Evolutionary conservation across 2,329 filamentous ascomycete species (phyloP).

Genomic region (Nothomitra cinnamomea): DNA sequence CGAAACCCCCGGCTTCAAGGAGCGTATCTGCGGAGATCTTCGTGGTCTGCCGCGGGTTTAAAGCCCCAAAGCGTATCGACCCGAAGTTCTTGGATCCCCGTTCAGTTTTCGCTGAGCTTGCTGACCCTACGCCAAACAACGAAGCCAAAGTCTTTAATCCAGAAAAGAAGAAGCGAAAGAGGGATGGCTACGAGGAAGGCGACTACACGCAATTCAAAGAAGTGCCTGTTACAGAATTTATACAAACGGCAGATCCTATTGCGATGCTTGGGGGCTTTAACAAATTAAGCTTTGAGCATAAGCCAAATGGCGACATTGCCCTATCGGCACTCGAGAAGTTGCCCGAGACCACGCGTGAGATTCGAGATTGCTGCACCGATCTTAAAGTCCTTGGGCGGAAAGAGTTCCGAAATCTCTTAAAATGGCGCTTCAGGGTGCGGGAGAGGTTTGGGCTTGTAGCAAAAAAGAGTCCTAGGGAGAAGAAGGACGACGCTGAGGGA

Average conservation of each 20-base stretch:
- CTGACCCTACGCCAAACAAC: slow-evolving; percentile 74
- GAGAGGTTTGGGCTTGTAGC: slow-evolving; percentile 77
- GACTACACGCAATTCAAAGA: slow-evolving; percentile 90
- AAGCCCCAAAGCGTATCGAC: slow-evolving; percentile 85
- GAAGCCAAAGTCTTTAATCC: slow-evolving; percentile 98
- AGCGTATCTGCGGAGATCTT: slow-evolving; percentile 98
- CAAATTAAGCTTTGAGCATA: slow-evolving; percentile 64
- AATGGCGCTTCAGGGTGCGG: slow-evolving; percentile 76
- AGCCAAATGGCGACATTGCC: slow-evolving; percentile 68
- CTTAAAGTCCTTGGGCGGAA: slow-evolving; percentile 82
- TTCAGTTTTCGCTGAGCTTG: slow-evolving; percentile 83
- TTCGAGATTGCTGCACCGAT: slow-evolving; percentile 62
- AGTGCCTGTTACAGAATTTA: slow-evolving; percentile 74
- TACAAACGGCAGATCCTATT: slow-evolving; percentile 85
- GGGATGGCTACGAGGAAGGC: slow-evolving; percentile 94
- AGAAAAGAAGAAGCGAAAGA: slow-evolving; percentile 90
- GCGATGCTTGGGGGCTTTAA: slow-evolving; percentile 78
- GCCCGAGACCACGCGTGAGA: slow-evolving; percentile 71
- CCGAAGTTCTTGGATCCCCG: slow-evolving; percentile 81
- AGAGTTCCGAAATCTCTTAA: slow-evolving; percentile 79
- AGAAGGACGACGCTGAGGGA: slow-evolving; percentile 41
- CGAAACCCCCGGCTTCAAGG: slow-evolving; percentile 86
- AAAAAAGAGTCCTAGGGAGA: slow-evolving; percentile 39
- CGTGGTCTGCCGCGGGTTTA: slow-evolving; percentile 88
- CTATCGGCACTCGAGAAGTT: slow-evolving; percentile 72